These are phyloP conservation scores for Epichloe aotearoae DNA, from an alignment of 2,329 filamentous ascomycete species.

Conservation along the genomic window DNA sequence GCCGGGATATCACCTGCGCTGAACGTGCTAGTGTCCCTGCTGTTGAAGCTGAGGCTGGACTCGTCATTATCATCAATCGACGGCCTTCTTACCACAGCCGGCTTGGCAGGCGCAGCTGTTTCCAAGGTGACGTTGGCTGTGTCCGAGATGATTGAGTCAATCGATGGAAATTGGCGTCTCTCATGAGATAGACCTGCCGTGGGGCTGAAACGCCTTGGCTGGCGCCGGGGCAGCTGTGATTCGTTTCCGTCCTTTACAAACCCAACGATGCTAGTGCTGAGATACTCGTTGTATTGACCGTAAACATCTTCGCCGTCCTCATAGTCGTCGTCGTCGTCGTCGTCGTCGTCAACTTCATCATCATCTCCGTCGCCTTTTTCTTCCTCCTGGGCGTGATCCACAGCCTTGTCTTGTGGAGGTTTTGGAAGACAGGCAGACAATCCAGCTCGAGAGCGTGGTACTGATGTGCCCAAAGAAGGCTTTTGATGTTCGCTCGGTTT, in stretches of 20 bases:
- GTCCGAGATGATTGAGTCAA: not conserved
- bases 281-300: not conserved
- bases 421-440: not conserved
- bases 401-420: not conserved
- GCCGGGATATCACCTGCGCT: not conserved
- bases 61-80: not conserved
- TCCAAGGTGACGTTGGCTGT: not conserved
- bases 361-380: not conserved
- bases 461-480: not conserved
- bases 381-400: not conserved
- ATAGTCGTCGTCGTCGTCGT: not conserved
- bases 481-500: constrained; percentile 1
- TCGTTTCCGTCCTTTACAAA: not conserved
- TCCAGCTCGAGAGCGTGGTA: not conserved
- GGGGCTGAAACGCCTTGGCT: not conserved
- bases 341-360: not conserved
- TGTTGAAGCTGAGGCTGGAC: not conserved
- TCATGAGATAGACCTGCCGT: not conserved
- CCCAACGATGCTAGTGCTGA: not conserved
- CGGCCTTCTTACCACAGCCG: not conserved
- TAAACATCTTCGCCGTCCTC: not conserved
- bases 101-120: not conserved
- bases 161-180: not conserved
- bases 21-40: not conserved
- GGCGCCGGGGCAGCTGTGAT: not conserved